Percentiles rank a stretch among this genome's conserved stretches.
These are phyloP conservation scores for Linum usitatissimum DNA, from an alignment of 345 rosid genomes.

Conservation along the genomic window DNA sequence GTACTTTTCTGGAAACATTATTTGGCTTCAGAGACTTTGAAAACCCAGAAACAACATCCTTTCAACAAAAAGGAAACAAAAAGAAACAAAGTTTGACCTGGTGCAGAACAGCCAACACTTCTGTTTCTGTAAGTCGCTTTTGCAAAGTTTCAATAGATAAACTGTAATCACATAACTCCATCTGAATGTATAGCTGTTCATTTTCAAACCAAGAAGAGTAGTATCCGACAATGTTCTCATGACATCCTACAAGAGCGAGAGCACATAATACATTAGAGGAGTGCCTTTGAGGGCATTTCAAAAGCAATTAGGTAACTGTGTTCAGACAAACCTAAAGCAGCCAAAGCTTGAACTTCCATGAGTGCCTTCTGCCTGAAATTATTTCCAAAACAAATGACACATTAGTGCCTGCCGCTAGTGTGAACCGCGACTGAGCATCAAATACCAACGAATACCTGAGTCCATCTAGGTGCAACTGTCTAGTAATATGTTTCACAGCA, in stretches of 20 bases:
- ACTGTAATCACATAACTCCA: conserved; percentile 88
- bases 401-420: conserved; percentile 1
- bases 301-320: background rate
- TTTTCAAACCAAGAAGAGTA: conserved; percentile 92
- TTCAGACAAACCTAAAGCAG: conserved; percentile 62
- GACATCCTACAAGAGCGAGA: conserved; percentile 43
- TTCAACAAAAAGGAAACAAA: background rate
- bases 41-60: background rate
- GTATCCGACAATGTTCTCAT: conserved; percentile 75
- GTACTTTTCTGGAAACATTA: background rate
- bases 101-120: conserved; percentile 47
- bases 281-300: background rate
- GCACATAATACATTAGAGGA: conserved; percentile 5
- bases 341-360: conserved; percentile 99
- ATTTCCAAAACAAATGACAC: conserved; percentile 4
- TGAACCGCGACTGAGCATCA: background rate
- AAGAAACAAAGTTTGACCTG: conserved; percentile 39
- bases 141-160: conserved; percentile 42
- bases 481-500: conserved; percentile 73
- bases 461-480: conserved; percentile 53
- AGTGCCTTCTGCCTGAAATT: conserved; percentile 76
- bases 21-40: background rate
- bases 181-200: conserved; percentile 87
- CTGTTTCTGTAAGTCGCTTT: conserved; percentile 38
- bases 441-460: conserved; percentile 45